These are phyloP conservation scores for Vigna angularis DNA, from an alignment of 306 rosid genomes.

Conservation along the genomic window DNA sequence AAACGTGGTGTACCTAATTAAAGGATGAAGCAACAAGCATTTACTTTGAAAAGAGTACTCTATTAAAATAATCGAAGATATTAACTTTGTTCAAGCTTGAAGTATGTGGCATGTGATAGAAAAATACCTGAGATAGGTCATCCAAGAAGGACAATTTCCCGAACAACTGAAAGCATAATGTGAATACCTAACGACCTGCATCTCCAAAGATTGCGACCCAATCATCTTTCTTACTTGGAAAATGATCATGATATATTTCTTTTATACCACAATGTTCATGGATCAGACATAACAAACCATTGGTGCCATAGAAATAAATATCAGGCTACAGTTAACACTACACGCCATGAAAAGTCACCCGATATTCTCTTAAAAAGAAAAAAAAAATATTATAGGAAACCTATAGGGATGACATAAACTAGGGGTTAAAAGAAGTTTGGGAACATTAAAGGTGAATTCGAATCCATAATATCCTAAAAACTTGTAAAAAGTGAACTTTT, in stretches of 20 bases:
- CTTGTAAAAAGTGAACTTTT: neutral
- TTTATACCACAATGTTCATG: neutral
- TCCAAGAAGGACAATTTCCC: conserved; percentile 81
- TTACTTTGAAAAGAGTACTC: conserved; percentile 19
- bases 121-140: conserved; percentile 82
- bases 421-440: conserved; percentile 1
- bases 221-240: conserved; percentile 15
- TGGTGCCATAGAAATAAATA: neutral
- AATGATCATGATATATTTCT: conserved; percentile 22
- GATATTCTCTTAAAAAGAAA: neutral
- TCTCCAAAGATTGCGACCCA: conserved; percentile 39
- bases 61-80: neutral
- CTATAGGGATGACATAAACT: neutral
- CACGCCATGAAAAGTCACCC: conserved; percentile 6
- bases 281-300: conserved; percentile 25
- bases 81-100: conserved; percentile 7
- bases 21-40: conserved; percentile 31
- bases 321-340: neutral
- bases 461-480: conserved; percentile 6
- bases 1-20: conserved; percentile 88
- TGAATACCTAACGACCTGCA: conserved; percentile 88
- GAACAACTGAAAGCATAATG: conserved; percentile 77
- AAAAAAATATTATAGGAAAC: neutral
- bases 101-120: conserved; percentile 23
- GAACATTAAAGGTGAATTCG: conserved; percentile 6